phyloP scores from a whole-genome alignment of 225 moss, liverwort and hornwort species.

The Pleurozium schreberi region DNA sequence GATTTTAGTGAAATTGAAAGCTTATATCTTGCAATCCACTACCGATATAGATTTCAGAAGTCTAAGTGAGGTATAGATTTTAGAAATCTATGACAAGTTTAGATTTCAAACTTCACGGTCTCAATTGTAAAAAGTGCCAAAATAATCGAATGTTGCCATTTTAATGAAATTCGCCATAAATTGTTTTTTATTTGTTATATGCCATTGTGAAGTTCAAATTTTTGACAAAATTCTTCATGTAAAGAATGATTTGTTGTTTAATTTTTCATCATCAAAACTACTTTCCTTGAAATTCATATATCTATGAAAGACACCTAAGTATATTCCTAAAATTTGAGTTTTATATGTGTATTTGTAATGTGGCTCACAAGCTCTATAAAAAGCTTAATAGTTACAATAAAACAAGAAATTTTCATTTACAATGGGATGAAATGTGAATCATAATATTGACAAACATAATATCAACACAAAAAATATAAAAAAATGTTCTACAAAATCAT shows the following conservation, averaged over 20 bases:
- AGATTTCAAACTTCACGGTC: too few species aligned
- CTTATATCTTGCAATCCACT: too few species aligned
- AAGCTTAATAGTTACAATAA: not conserved
- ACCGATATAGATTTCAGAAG: too few species aligned
- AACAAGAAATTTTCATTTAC: not conserved
- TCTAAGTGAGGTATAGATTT: too few species aligned
- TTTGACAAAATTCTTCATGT: not conserved
- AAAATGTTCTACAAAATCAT: not conserved
- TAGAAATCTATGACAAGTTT: too few species aligned
- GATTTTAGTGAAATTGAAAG: too few species aligned
- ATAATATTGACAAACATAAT: accelerated
- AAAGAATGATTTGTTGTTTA: not conserved
- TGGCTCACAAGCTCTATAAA: not conserved
- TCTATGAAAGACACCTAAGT: not conserved
- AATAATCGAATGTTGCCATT: too few species aligned
- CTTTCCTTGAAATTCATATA: not conserved
- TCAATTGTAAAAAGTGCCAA: too few species aligned
- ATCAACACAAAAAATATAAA: not conserved
- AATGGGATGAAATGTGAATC: not conserved
- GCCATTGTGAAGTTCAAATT: not conserved
- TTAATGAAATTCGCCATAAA: too few species aligned
- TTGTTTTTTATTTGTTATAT: too few species aligned
- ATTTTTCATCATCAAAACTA: not conserved
- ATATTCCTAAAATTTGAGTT: not conserved
- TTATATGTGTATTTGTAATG: not conserved